Conservation (phyloP, 2,329 filamentous ascomycete species). For the Aspergillus fijiensis region DNA sequence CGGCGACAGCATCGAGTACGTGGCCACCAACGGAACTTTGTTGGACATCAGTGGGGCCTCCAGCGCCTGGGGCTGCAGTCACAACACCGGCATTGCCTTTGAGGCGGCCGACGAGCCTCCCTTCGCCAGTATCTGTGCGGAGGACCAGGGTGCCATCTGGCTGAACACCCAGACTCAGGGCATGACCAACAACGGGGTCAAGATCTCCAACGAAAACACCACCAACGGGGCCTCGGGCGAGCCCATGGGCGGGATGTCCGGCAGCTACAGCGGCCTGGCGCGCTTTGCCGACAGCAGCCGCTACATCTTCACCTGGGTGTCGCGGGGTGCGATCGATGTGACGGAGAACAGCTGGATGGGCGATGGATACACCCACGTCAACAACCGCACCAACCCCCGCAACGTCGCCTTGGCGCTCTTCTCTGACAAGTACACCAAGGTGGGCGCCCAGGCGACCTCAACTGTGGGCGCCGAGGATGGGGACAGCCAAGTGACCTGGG, state of each 20-base stretch:
- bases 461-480: slow-evolving; percentile 54
- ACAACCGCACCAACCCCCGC: slow-evolving; percentile 57
- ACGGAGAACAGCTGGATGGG: slow-evolving; percentile 60
- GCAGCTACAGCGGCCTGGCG: slow-evolving; percentile 59
- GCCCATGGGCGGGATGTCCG: slow-evolving; percentile 63
- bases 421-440: slow-evolving; percentile 58
- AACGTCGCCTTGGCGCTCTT: slow-evolving; percentile 61
- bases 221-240: slow-evolving; percentile 61
- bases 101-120: slow-evolving; percentile 60
- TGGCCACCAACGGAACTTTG: slow-evolving; percentile 50
- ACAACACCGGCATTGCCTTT: slow-evolving; percentile 65
- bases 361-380: slow-evolving; percentile 52
- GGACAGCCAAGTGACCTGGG: slow-evolving; percentile 61
- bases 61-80: slow-evolving; percentile 61
- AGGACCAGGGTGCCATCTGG: slow-evolving; percentile 65
- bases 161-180: slow-evolving; percentile 60
- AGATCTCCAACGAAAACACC: slow-evolving; percentile 62
- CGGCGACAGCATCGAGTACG: slow-evolving; percentile 58
- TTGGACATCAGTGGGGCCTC: slow-evolving; percentile 54
- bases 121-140: slow-evolving; percentile 60
- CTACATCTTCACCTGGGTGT: slow-evolving; percentile 65
- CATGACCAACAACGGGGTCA: slow-evolving; percentile 54
- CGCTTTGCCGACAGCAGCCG: slow-evolving; percentile 52
- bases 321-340: slow-evolving; percentile 58
- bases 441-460: slow-evolving; percentile 55